Conservation (phyloP, 1,139 yeast genomes). For the Sugiyamaella neomexicana region DNA sequence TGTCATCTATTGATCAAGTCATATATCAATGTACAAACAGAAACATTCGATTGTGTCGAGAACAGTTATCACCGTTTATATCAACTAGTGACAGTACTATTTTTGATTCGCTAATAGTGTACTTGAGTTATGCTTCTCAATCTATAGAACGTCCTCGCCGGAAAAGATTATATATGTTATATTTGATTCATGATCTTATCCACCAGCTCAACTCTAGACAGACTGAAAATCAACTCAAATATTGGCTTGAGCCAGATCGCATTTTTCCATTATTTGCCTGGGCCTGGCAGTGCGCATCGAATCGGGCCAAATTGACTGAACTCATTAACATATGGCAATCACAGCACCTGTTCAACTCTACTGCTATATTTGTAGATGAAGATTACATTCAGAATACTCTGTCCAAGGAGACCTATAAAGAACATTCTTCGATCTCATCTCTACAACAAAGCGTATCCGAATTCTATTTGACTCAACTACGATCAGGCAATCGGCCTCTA, state of each 20-base stretch:
- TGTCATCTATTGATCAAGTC: slow-evolving; percentile 12
- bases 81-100: slow-evolving; percentile 3
- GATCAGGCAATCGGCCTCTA: not conserved
- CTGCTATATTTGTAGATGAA: slow-evolving; percentile 11
- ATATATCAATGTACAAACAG: slow-evolving; percentile 14
- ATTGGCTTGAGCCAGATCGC: not conserved
- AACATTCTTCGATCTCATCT: not conserved
- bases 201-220: slow-evolving; percentile 8
- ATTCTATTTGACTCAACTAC: not conserved
- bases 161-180: slow-evolving; percentile 21
- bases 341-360: slow-evolving; percentile 7
- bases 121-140: slow-evolving; percentile 19
- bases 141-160: slow-evolving; percentile 8
- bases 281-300: slow-evolving; percentile 18
- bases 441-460: slow-evolving; percentile 3
- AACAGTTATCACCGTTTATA: not conserved
- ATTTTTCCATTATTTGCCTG: slow-evolving; percentile 12
- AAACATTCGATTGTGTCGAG: slow-evolving; percentile 12
- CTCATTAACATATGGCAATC: slow-evolving; percentile 24
- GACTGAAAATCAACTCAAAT: not conserved
- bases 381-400: not conserved
- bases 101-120: slow-evolving; percentile 18
- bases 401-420: not conserved
- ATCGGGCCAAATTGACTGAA: slow-evolving; percentile 16
- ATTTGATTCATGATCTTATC: slow-evolving; percentile 19